phyloP scores from a whole-genome alignment of 2,329 filamentous ascomycete species.

The Dactylonectria macrodidyma region DNA sequence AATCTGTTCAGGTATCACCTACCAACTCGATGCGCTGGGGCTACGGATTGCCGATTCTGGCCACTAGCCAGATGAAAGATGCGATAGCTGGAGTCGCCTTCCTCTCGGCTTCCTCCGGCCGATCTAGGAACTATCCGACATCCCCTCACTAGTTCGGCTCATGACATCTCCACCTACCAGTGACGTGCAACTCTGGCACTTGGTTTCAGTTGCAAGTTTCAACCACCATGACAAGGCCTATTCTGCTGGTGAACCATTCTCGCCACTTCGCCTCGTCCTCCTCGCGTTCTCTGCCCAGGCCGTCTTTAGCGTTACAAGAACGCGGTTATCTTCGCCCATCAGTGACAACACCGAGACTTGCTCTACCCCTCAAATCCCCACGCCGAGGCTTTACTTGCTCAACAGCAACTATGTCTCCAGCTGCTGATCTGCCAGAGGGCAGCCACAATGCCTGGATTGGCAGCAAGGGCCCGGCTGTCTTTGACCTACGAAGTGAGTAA shows the following conservation, averaged over 20 bases:
- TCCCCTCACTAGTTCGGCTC: conserved; percentile 24
- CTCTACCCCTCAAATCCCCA: background rate
- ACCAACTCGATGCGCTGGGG: background rate
- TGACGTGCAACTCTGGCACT: conserved; percentile 7
- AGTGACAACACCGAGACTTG: background rate
- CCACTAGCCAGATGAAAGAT: background rate
- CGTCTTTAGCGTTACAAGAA: conserved; percentile 5
- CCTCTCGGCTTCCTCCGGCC: conserved; percentile 26
- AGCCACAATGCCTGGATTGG: conserved; percentile 56
- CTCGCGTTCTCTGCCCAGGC: background rate
- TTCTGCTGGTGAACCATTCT: conserved; percentile 3
- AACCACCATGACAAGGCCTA: conserved; percentile 21
- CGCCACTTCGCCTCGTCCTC: background rate
- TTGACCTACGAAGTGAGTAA: conserved; percentile 58
- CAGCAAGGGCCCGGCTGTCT: conserved; percentile 54
- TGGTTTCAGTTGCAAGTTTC: background rate
- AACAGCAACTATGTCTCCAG: conserved; percentile 30
- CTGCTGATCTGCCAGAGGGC: conserved; percentile 31
- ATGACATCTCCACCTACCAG: conserved; percentile 21
- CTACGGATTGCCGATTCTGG: conserved; percentile 3
- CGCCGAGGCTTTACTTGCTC: conserved; percentile 33
- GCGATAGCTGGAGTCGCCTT: conserved; percentile 17
- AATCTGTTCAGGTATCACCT: too few species aligned
- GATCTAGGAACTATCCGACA: conserved; percentile 6
- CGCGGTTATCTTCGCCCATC: conserved; percentile 1